A percentile compares a stretch with the other conserved stretches of the same genome.
Evolutionary conservation across 2,329 filamentous ascomycete genomes (phyloP).

Genomic region (Phialophora macrospora): DNA sequence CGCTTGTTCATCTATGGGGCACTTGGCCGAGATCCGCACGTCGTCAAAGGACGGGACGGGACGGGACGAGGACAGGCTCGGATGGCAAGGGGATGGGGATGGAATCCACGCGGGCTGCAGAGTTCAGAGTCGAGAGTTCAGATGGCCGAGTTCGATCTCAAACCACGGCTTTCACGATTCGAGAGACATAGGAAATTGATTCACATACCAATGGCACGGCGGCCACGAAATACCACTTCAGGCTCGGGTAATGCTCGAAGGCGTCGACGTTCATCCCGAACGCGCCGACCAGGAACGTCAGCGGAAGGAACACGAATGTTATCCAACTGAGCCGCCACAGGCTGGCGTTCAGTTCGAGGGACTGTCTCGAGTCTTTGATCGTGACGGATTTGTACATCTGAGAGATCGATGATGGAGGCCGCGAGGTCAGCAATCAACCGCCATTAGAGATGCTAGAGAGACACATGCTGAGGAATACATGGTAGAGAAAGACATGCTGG

Average conservation of each 20-base stretch:
- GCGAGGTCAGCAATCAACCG: background rate
- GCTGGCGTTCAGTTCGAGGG: conserved; percentile 29
- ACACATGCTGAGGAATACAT: no score
- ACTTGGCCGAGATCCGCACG: no score
- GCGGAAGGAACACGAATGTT: conserved; percentile 50
- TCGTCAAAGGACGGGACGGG: no score
- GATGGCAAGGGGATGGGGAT: no score
- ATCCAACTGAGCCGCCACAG: conserved; percentile 47
- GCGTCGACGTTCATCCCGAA: conserved; percentile 51
- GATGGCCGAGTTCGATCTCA: no score
- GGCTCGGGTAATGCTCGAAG: conserved; percentile 49
- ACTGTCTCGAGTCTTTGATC: conserved; percentile 50
- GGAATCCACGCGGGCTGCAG: no score
- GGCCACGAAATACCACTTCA: conserved; percentile 59
- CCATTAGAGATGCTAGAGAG: no score
- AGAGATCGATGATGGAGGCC: no score
- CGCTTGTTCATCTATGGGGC: no score
- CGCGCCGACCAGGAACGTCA: conserved; percentile 54
- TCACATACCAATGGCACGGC: conserved; percentile 47
- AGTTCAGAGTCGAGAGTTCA: no score
- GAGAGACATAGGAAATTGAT: background rate
- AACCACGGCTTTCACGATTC: no score
- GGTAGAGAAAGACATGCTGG: background rate
- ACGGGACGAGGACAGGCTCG: no score
- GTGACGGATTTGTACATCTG: conserved; percentile 56